Conservation (phyloP, 352 stramenopile species). For the Globisporangium spiculum region DNA sequence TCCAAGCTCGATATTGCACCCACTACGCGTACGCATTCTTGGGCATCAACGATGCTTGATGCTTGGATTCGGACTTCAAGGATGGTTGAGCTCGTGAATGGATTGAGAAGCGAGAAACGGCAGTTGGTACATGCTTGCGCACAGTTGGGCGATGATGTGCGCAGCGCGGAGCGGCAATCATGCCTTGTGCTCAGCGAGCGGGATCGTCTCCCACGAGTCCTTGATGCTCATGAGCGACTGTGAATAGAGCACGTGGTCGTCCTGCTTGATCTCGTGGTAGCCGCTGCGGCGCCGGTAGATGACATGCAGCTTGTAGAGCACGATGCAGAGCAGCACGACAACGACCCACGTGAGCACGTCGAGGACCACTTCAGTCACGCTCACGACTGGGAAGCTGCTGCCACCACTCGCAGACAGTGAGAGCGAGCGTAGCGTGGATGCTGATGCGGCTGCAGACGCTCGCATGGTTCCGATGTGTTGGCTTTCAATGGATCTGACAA, state of each 20-base stretch:
- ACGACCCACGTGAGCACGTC: conserved; percentile 43
- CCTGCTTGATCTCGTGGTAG: conserved; percentile 50
- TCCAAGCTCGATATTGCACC: neutral
- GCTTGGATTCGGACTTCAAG: neutral
- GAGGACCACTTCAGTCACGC: conserved; percentile 27
- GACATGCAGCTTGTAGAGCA: conserved; percentile 43
- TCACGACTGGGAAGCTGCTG: conserved; percentile 8
- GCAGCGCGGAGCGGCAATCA: neutral
- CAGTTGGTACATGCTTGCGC: neutral
- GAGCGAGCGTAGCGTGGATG: conserved; percentile 7
- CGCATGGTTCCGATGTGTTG: neutral
- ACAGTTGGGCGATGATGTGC: neutral
- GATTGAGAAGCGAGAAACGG: neutral
- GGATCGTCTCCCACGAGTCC: conserved; percentile 66
- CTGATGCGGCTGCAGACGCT: neutral
- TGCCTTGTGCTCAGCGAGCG: neutral
- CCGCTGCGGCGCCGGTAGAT: conserved; percentile 47
- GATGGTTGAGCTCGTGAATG: neutral
- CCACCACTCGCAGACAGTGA: neutral
- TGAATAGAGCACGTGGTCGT: conserved; percentile 66
- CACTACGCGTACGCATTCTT: neutral
- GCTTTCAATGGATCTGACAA: neutral
- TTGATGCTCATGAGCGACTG: conserved; percentile 52
- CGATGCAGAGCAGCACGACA: conserved; percentile 36
- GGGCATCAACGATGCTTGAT: neutral